Evolutionary conservation across 495 filamentous ascomycete genomes (phyloP), one percentile per base, ranked within the genome.

Genomic region (Evansstolkia leycettana): DNA sequence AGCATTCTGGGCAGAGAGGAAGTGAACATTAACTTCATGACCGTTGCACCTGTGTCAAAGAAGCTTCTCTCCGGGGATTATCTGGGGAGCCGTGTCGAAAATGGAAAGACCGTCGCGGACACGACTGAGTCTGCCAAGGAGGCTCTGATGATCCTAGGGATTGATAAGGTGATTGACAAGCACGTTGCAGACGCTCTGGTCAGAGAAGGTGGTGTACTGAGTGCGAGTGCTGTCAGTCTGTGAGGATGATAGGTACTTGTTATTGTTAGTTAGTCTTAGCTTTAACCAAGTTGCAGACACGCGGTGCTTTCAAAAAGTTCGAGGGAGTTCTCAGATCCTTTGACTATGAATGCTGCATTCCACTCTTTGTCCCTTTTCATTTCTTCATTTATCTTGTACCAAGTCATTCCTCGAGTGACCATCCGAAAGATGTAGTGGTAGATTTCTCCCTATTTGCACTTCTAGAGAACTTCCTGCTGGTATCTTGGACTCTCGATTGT

Each of bases 1-100:
- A 65, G 59, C 18, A 59, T 69, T 36, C 55, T 84, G 26, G 79
- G 78, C 0, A 60, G 59, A 33, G 69, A 76, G 28, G 70, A 65
- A 0, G 71, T 84, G 31, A 84, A 84, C 48, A 81, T 83, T 42
- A 68, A 60, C 28, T 81, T 73, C 46, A 84, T 83, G 80, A 72
- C 64, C 38, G 80, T 84, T 18, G 77, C 76, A 29, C 57, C 61
- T 13, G 58, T 65, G 35, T 60, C 39, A 38, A 44, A 42, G 19
- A 33, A 38, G 20, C 29, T 33, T 30, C 31, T 39, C 17, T 46
- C 28, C 13, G 41, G 41, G 8, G 41, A 35, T 3, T 48, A 48
- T 13, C 37, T 34, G 27, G 44, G 16, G 12, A 14, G 35, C 31
- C n/a, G n/a, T 7, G 43, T 20, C n/a, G 43, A 37, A 20, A 28